Evolutionary conservation across 306 rosid genomes (phyloP).

Genomic region (Vigna radiata): DNA sequence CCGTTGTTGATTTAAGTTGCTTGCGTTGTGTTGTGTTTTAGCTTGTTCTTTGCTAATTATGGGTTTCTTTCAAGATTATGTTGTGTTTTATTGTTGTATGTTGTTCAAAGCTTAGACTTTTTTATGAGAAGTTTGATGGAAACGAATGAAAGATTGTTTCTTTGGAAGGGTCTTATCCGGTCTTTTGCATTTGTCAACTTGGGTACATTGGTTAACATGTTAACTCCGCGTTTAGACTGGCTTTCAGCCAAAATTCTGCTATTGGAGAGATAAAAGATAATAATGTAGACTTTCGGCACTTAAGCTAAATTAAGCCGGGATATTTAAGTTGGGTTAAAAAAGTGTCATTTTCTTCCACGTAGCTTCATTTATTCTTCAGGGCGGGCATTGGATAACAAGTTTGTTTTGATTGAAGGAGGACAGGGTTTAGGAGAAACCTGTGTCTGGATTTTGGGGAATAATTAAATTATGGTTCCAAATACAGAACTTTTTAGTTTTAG

Average conservation of each 20-base stretch:
- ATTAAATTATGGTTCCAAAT: too few species aligned
- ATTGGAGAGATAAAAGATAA: too few species aligned
- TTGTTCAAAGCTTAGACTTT: not conserved
- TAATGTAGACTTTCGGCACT: too few species aligned
- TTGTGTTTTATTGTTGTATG: not conserved
- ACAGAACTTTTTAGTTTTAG: too few species aligned
- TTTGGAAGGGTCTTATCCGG: not conserved
- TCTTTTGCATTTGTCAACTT: not conserved
- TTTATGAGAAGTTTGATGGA: not conserved
- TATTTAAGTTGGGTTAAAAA: not conserved
- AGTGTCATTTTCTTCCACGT: not conserved
- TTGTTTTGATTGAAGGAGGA: not conserved
- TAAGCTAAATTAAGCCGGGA: not conserved
- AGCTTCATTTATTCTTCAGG: not conserved
- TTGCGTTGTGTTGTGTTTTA: not conserved
- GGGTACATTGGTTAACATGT: not conserved
- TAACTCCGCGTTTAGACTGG: not conserved
- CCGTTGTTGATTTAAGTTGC: not conserved
- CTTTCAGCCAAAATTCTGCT: too few species aligned
- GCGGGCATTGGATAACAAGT: not conserved
- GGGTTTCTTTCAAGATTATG: not conserved
- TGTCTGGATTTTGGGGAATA: not conserved
- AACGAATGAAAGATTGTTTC: not conserved
- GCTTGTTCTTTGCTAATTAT: conserved; percentile 12
- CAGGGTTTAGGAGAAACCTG: not conserved